phyloP scores from a whole-genome alignment of 2,329 filamentous ascomycete genomes.

The Sporothrix brunneoviolacea region DNA sequence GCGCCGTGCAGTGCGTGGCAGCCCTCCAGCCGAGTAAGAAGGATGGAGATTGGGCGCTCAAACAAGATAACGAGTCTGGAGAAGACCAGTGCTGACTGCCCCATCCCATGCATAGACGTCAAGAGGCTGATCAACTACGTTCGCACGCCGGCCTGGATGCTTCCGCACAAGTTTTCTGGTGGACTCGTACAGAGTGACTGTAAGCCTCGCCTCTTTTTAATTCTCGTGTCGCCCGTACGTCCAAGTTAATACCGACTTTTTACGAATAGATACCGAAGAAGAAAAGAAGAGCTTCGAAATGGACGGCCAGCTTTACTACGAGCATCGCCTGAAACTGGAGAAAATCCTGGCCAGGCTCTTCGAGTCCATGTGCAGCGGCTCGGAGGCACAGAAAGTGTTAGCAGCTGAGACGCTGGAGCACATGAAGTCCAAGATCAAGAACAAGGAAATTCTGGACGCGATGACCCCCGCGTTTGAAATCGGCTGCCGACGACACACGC shows the following conservation, averaged over 20 bases:
- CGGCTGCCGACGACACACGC: conserved; percentile 36
- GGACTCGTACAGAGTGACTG: background rate
- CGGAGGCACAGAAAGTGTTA: background rate
- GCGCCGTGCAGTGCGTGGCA: background rate
- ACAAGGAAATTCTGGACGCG: background rate
- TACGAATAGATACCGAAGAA: conserved; percentile 1
- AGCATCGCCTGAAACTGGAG: background rate
- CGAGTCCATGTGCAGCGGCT: background rate
- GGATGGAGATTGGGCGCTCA: too few relatives aligned
- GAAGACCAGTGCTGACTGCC: background rate
- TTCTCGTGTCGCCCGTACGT: too few relatives aligned
- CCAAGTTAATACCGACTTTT: too few relatives aligned
- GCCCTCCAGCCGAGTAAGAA: conserved; percentile 14
- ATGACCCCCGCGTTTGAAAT: conserved; percentile 35
- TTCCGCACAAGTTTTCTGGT: background rate
- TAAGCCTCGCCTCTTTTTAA: background rate
- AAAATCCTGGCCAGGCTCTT: background rate
- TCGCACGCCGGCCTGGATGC: conserved; percentile 26
- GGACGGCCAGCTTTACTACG: background rate
- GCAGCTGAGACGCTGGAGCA: background rate
- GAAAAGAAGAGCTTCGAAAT: background rate
- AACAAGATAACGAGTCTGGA: too few relatives aligned
- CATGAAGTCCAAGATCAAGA: conserved; percentile 22
- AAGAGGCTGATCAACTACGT: conserved; percentile 24
- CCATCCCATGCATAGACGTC: background rate